Percentiles rank a stretch among this genome's conserved stretches.
Conservation (phyloP, 805 yeast genomes). For the Jamesozyma hellenica region DNA sequence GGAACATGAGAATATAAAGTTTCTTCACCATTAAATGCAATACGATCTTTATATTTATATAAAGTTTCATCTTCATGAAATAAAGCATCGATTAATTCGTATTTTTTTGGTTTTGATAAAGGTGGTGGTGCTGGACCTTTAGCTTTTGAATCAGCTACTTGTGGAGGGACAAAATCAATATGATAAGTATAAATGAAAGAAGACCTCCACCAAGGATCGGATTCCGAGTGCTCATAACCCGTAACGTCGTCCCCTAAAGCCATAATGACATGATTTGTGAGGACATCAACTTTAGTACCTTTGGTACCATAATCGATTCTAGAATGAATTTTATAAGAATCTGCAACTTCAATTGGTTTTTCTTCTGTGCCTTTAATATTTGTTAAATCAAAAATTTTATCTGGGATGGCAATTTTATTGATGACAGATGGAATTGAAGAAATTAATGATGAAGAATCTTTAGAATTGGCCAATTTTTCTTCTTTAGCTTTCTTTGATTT, state of each 20-base stretch:
- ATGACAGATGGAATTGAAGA: not conserved
- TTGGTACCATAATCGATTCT: conserved; percentile 19
- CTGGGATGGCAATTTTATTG: conserved; percentile 2
- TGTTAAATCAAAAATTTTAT: conserved; percentile 8
- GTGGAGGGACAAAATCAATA: conserved; percentile 10
- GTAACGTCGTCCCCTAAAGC: conserved; percentile 12
- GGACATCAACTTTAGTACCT: conserved; percentile 17
- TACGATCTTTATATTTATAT: conserved; percentile 12
- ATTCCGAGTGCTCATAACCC: conserved; percentile 1
- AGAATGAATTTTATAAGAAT: conserved; percentile 5
- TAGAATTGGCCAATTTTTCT: no score
- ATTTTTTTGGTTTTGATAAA: conserved; percentile 14
- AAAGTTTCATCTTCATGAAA: conserved; percentile 15
- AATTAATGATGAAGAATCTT: not conserved
- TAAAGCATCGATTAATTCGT: conserved; percentile 13
- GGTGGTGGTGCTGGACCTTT: conserved; percentile 9
- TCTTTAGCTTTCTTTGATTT: no score
- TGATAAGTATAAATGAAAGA: conserved; percentile 15
- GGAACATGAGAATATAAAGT: conserved; percentile 16
- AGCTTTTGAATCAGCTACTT: not conserved
- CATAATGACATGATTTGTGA: conserved; percentile 14
- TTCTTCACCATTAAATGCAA: conserved; percentile 20
- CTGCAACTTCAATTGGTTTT: conserved; percentile 3
- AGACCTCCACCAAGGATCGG: conserved; percentile 15
- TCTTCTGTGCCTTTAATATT: conserved; percentile 1